Conservation (phyloP, 352 stramenopile species). For the Globisporangium spiculum region DNA sequence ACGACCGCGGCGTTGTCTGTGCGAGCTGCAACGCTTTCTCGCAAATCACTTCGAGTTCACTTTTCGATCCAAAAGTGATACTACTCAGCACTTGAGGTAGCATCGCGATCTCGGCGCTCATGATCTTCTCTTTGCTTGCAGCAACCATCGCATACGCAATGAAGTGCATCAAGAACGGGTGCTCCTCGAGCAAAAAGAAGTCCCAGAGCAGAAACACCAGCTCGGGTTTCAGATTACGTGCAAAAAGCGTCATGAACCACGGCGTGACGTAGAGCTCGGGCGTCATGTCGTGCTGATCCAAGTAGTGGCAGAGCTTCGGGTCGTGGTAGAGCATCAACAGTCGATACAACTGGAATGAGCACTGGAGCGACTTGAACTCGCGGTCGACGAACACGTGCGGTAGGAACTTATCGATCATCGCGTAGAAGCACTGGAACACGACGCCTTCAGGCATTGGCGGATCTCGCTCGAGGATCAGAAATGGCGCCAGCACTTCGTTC, state of each 20-base stretch:
- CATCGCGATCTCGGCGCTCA: slow-evolving; percentile 68
- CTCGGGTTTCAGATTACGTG: slow-evolving; percentile 66
- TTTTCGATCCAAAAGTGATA: slow-evolving; percentile 57
- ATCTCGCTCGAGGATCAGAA: slow-evolving; percentile 71
- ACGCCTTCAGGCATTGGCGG: slow-evolving; percentile 52
- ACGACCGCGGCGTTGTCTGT: slow-evolving; percentile 68
- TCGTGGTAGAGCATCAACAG: slow-evolving; percentile 92
- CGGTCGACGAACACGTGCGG: slow-evolving; percentile 87
- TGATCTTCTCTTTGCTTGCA: slow-evolving; percentile 51
- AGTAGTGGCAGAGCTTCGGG: slow-evolving; percentile 79
- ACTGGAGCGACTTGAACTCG: slow-evolving; percentile 91
- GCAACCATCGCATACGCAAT: slow-evolving; percentile 82
- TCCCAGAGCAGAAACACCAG: slow-evolving; percentile 89
- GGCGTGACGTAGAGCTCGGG: slow-evolving; percentile 92
- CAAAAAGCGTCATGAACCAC: slow-evolving; percentile 95
- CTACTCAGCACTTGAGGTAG: slow-evolving; percentile 79
- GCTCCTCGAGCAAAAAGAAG: slow-evolving; percentile 88
- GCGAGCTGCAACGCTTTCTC: slow-evolving; percentile 47
- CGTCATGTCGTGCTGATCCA: slow-evolving; percentile 91
- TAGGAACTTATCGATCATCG: slow-evolving; percentile 86
- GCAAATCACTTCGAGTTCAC: slow-evolving; percentile 64
- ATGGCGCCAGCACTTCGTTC: slow-evolving; percentile 93
- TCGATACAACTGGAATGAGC: slow-evolving; percentile 90
- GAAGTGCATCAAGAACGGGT: slow-evolving; percentile 88
- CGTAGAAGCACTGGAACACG: slow-evolving; percentile 88